Conservation (phyloP, 495 filamentous ascomycete genomes). For the Oleoguttula mirabilis region DNA sequence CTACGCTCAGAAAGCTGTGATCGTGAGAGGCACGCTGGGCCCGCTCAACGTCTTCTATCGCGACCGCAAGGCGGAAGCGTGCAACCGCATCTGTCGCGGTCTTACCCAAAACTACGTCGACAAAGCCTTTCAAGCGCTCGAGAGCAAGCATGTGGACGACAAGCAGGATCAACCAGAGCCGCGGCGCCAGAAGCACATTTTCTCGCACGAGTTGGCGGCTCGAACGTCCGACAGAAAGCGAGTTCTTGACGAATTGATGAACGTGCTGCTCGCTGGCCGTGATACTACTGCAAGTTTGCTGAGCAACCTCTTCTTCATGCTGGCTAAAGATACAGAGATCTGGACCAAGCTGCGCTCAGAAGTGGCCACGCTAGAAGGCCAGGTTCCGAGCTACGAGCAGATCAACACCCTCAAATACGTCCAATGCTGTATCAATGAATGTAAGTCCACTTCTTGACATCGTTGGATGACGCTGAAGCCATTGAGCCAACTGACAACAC, state of each 20-base stretch:
- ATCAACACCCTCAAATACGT: constrained; percentile 37
- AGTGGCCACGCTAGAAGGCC: constrained; percentile 30
- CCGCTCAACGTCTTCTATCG: neutral
- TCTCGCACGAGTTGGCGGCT: constrained; percentile 51
- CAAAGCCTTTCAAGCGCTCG: constrained; percentile 12
- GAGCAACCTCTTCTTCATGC: constrained; percentile 34
- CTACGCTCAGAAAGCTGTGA: constrained; percentile 12
- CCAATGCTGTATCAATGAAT: constrained; percentile 38
- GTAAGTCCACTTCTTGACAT: neutral
- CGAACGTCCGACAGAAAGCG: constrained; percentile 45
- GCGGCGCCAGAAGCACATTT: constrained; percentile 44
- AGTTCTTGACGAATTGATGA: constrained; percentile 51
- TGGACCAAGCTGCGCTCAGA: constrained; percentile 40
- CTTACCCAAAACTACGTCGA: constrained; percentile 35
- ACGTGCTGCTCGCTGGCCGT: constrained; percentile 23
- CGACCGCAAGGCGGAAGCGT: constrained; percentile 1
- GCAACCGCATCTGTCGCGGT: constrained; percentile 23
- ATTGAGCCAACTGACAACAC: neutral
- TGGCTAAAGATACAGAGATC: constrained; percentile 37
- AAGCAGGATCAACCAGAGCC: too few species aligned
- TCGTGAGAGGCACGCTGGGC: neutral
- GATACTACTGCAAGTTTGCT: constrained; percentile 42
- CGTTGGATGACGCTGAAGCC: neutral
- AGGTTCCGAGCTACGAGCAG: constrained; percentile 27
- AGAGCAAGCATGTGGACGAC: constrained; percentile 1